Percentiles rank a stretch among this genome's conserved stretches.
Evolutionary conservation across 2,329 filamentous ascomycete species (phyloP).

Genomic region (Aspergillus ibericus): DNA sequence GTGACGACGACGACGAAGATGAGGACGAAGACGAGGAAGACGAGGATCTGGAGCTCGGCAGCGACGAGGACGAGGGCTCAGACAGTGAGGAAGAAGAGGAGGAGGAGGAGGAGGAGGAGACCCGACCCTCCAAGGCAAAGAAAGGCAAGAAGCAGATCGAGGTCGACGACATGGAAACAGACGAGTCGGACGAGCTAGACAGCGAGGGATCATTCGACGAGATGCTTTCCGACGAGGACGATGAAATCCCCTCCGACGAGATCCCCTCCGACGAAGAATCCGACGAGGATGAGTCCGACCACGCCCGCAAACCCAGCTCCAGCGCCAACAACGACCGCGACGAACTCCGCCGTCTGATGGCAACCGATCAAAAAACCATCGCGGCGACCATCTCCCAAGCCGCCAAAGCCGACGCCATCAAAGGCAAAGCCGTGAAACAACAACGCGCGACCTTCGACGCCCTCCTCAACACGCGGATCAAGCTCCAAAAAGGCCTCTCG

Average conservation of each 20-base stretch:
- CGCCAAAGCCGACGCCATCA: constrained; percentile 74
- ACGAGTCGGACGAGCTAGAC: constrained; percentile 27
- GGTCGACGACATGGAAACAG: constrained; percentile 22
- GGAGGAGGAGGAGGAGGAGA: constrained; percentile 14
- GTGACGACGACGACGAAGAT: constrained; percentile 40
- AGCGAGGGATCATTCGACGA: constrained; percentile 20
- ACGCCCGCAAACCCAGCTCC: constrained; percentile 16
- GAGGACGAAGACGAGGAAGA: constrained; percentile 23
- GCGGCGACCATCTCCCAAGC: constrained; percentile 65
- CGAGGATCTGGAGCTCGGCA: constrained; percentile 23
- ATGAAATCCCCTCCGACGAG: constrained; percentile 27
- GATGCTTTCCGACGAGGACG: constrained; percentile 22
- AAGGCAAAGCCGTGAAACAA: constrained; percentile 80
- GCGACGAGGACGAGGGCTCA: constrained; percentile 29
- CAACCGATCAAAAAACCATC: constrained; percentile 65
- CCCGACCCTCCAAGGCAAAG: constrained; percentile 11
- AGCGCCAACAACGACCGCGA: constrained; percentile 48
- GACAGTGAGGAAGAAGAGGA: constrained; percentile 16
- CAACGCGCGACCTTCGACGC: constrained; percentile 86
- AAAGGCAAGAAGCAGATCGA: constrained; percentile 22
- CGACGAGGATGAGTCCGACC: constrained; percentile 20
- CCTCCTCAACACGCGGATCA: constrained; percentile 85
- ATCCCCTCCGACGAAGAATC: constrained; percentile 32
- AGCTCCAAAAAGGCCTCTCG: constrained; percentile 85
- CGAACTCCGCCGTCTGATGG: constrained; percentile 67